These are phyloP conservation scores for Penicillium sp. DNA, from an alignment of 2,329 filamentous ascomycete species.

Conservation along the genomic window DNA sequence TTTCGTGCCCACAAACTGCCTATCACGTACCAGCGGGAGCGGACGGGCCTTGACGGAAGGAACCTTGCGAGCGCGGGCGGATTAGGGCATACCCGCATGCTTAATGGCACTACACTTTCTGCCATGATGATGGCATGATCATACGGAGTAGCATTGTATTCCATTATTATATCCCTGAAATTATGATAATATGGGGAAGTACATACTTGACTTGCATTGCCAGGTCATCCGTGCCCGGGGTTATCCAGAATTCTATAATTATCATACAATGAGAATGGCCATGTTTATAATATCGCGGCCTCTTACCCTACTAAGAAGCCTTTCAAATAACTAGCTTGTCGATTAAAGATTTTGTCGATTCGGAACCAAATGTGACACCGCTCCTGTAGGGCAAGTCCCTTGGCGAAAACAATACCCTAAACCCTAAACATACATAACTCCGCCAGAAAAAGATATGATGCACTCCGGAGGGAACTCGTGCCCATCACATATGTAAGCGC, in stretches of 20 bases:
- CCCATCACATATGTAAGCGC: background rate
- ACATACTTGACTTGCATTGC: background rate
- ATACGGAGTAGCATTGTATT: too few species aligned
- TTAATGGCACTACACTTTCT: background rate
- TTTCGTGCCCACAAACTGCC: background rate
- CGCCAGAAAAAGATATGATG: background rate
- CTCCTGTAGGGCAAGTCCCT: background rate
- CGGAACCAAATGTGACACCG: background rate
- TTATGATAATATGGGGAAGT: too few species aligned
- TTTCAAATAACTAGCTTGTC: background rate
- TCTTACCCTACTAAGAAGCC: background rate
- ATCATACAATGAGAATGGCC: background rate
- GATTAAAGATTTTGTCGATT: background rate
- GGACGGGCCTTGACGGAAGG: background rate
- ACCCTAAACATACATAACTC: background rate
- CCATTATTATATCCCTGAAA: too few species aligned
- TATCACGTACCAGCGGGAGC: background rate
- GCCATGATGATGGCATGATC: too few species aligned
- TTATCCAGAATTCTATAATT: background rate
- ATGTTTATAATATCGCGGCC: background rate
- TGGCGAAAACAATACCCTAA: background rate
- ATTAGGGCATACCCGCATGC: constrained; percentile 9
- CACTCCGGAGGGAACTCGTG: background rate
- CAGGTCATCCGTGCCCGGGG: too few species aligned
- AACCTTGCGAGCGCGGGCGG: background rate